phyloP scores from a whole-genome alignment of 441 rosid species.

The Gossypium gossypioides region DNA sequence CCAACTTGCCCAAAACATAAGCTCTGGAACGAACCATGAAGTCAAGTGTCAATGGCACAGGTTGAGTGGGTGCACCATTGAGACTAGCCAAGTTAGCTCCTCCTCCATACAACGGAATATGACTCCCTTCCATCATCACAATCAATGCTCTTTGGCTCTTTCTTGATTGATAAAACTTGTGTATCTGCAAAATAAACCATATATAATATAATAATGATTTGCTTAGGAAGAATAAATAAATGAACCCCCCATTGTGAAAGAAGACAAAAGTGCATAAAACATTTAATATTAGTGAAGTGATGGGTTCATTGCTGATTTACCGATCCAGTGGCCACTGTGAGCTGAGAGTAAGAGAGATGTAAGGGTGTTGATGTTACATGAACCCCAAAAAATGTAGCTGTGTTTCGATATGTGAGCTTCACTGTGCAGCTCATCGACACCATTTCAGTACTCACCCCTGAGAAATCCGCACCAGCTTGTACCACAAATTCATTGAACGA shows the following conservation, averaged over 20 bases:
- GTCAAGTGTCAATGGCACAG: conserved; percentile 26
- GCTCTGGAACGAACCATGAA: conserved; percentile 35
- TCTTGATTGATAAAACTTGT: conserved; percentile 33
- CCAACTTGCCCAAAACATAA: conserved; percentile 34
- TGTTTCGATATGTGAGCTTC: conserved; percentile 30
- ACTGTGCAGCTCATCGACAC: conserved; percentile 38
- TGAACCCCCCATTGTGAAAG: neutral
- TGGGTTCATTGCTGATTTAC: conserved; percentile 13
- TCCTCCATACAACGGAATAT: conserved; percentile 37
- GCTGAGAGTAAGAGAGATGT: conserved; percentile 35
- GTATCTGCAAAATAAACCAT: conserved; percentile 19
- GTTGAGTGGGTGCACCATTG: conserved; percentile 26
- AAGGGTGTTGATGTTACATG: conserved; percentile 35
- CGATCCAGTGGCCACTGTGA: conserved; percentile 33
- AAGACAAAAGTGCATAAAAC: neutral
- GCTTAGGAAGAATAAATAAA: neutral
- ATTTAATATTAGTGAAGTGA: neutral
- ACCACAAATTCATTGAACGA: conserved; percentile 29
- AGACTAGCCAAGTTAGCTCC: conserved; percentile 30
- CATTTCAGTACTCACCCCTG: conserved; percentile 41
- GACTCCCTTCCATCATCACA: conserved; percentile 23
- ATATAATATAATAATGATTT: neutral
- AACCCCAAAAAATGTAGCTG: conserved; percentile 38
- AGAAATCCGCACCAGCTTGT: conserved; percentile 36
- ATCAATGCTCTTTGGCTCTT: conserved; percentile 30